Evolutionary conservation across 805 yeast genomes (phyloP), one percentile per base, ranked within the genome.

Genomic region (Brettanomyces naardenensis): DNA sequence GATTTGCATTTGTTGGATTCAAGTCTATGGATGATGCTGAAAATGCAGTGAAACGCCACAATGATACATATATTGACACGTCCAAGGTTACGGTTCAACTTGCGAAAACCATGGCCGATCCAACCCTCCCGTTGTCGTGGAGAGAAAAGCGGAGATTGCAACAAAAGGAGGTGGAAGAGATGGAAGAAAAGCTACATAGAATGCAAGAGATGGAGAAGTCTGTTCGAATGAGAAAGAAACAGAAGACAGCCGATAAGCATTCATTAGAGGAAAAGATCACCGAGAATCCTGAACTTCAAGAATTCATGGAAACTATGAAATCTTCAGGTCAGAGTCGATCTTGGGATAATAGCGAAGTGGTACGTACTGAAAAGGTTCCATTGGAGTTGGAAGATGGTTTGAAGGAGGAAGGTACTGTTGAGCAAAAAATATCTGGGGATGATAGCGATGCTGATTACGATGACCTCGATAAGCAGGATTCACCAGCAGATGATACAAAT

Each of bases 1-100:
- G 94, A 49, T 92, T 92, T 67, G 97, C 95, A 5, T 92, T 92
- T 51, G 67, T 92, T 36, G 98, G 98, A 1, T 92, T 73, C 59
- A 80, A 77, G 50, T 67, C 77, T n/a, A 66, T 62, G 15, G 69
- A 62, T 10, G 95, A 84, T 51, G 97, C 98, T 1, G 74, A 69
- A 35, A 71, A 67, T 32, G 95, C 96, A 0, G 90, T 79, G 5
- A 68, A 64, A 34, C 87, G 73, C 58, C 89, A 82, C 59, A 68
- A 92, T 61, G 69, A 73, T 6, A 74, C 95, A 1, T 92, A 77
- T 56, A 77, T 92, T 40, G 92, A 86, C 51, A 88, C 97, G 1
- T 69, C 94, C 2, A 75, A 73, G 48, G 71, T 92, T 15, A 78
- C 76, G 32, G 97, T 92, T 11, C 76, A 76, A 28, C 52, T 81